Evolutionary conservation across 1,284 basidiomycete genomes (phyloP).

Genomic region (Kwoniella shivajii): DNA sequence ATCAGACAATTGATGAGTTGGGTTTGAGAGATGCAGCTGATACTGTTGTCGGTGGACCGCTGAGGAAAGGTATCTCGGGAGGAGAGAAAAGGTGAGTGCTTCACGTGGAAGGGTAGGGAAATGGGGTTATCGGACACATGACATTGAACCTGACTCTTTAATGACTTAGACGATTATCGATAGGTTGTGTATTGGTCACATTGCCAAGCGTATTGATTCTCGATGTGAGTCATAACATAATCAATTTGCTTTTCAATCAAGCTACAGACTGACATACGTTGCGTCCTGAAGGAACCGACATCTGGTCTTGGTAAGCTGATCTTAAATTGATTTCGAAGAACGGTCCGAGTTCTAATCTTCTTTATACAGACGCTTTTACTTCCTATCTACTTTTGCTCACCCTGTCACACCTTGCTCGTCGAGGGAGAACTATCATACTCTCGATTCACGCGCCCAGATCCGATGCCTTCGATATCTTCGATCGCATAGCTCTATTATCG

Average conservation of each 20-base stretch:
- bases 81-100: constrained; percentile 68
- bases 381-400: constrained; percentile 59
- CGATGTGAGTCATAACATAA: constrained; percentile 60
- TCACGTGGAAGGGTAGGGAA: neutral
- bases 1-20: constrained; percentile 60
- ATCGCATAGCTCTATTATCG: constrained; percentile 57
- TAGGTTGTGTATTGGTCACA: constrained; percentile 79
- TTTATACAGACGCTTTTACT: constrained; percentile 56
- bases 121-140: neutral
- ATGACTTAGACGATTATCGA: constrained; percentile 64
- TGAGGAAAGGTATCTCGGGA: constrained; percentile 71
- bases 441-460: constrained; percentile 61
- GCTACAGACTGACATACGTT: neutral
- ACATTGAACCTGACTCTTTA: neutral
- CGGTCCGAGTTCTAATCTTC: neutral
- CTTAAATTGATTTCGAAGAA: neutral
- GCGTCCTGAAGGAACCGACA: constrained; percentile 39
- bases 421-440: constrained; percentile 58
- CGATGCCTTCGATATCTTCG: constrained; percentile 59
- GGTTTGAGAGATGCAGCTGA: constrained; percentile 60
- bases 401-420: constrained; percentile 56
- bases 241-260: neutral
- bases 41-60: constrained; percentile 57
- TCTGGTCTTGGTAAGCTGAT: constrained; percentile 38
- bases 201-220: constrained; percentile 76